Conservation (phyloP, 2,329 filamentous ascomycete species). For the Exophiala sideris region DNA sequence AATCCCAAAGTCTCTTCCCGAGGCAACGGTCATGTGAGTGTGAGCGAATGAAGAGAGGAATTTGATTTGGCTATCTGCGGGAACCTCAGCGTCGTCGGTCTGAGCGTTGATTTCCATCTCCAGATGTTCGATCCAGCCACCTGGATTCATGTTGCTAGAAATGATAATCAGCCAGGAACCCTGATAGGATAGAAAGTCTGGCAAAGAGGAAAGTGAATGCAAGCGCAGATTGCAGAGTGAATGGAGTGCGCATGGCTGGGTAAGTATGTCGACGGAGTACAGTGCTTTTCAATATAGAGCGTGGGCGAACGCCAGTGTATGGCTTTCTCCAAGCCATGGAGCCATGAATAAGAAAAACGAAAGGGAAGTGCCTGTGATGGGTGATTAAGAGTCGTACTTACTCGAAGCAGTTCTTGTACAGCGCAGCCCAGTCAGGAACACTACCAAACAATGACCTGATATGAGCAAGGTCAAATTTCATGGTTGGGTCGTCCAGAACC, state of each 20-base stretch:
- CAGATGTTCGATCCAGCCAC: constrained; percentile 37
- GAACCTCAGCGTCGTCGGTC: constrained; percentile 28
- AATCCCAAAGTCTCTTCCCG: constrained; percentile 30
- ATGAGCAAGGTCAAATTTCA: constrained; percentile 44
- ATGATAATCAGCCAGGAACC: constrained; percentile 3
- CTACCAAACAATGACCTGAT: constrained; percentile 38
- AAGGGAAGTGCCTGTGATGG: neutral
- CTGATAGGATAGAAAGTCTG: neutral
- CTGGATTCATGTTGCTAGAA: constrained; percentile 36
- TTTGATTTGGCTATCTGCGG: constrained; percentile 23
- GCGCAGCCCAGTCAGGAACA: constrained; percentile 34
- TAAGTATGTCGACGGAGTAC: no score
- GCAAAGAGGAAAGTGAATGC: neutral
- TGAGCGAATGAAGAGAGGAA: constrained; percentile 21
- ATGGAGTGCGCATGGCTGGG: no score
- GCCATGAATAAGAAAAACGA: neutral
- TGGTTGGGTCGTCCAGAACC: constrained; percentile 32
- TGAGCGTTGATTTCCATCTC: constrained; percentile 28
- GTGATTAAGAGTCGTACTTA: constrained; percentile 15
- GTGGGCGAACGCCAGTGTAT: no score
- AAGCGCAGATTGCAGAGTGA: no score
- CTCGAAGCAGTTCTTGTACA: constrained; percentile 37
- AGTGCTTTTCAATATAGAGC: no score
- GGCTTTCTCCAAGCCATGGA: no score
- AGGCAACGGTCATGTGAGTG: constrained; percentile 18